A percentile compares a stretch with the other conserved stretches of the same genome.
These are phyloP conservation scores for Talaromyces sp. DNA, from an alignment of 2,329 filamentous ascomycete species.

Conservation along the genomic window DNA sequence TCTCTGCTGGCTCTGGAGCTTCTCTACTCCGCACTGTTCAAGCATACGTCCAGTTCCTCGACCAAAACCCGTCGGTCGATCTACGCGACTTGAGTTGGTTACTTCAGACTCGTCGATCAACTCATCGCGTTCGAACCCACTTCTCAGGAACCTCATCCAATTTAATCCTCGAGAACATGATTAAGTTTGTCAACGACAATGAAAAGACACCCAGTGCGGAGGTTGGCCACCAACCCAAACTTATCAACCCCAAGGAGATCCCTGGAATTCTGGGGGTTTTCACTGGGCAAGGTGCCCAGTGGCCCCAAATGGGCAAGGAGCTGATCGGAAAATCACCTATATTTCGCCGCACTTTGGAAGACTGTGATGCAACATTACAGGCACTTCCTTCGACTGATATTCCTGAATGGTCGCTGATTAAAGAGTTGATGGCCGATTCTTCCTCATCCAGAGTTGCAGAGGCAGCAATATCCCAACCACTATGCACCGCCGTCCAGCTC, in stretches of 20 bases:
- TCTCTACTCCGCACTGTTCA: background rate
- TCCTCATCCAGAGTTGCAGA: slow-evolving; percentile 10
- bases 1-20: background rate
- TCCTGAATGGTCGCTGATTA: slow-evolving; percentile 12
- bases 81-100: slow-evolving; percentile 11
- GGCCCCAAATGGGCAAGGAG: slow-evolving; percentile 26
- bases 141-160: background rate
- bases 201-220: background rate
- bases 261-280: slow-evolving; percentile 17
- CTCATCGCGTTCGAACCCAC: background rate
- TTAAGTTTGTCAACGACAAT: background rate
- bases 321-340: slow-evolving; percentile 1
- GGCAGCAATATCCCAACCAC: slow-evolving; percentile 15
- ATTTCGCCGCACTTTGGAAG: background rate
- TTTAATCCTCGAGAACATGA: background rate
- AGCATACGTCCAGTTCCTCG: slow-evolving; percentile 20
- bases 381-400: slow-evolving; percentile 12
- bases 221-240: background rate
- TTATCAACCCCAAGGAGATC: background rate
- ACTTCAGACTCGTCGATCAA: background rate
- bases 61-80: slow-evolving; percentile 28
- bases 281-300: slow-evolving; percentile 34
- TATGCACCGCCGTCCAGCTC: slow-evolving; percentile 18
- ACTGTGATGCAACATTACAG: background rate
- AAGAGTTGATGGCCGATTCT: background rate